These are phyloP conservation scores for Beta vulgaris DNA, from an alignment of 148 eudicot species.

Conservation along the genomic window DNA sequence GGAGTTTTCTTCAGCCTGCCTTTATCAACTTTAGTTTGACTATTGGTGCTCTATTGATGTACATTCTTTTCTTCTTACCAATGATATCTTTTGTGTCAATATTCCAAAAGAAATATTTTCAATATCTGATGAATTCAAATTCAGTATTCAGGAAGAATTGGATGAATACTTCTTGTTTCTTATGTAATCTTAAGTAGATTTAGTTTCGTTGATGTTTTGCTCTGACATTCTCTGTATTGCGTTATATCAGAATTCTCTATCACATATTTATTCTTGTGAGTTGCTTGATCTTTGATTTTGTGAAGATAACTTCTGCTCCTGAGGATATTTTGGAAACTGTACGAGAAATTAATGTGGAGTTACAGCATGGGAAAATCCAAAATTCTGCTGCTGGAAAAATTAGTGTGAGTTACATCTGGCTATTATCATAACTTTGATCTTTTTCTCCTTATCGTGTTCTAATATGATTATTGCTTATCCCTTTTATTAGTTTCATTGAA, in stretches of 20 bases:
- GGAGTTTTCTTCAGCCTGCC: not conserved
- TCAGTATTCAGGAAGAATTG: not conserved
- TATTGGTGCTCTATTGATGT: not conserved
- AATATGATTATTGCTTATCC: not conserved
- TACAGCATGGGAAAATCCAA: conserved; percentile 23
- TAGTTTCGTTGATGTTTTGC: not conserved
- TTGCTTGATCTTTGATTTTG: conserved; percentile 12
- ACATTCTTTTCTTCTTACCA: not conserved
- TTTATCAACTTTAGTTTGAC: not conserved
- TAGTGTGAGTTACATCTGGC: conserved; percentile 28
- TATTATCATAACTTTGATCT: not conserved
- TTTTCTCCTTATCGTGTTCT: not conserved
- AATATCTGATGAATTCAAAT: not conserved
- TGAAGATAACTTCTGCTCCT: conserved; percentile 28
- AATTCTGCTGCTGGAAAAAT: conserved; percentile 13
- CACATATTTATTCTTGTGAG: not conserved
- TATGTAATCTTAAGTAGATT: not conserved
- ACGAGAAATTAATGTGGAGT: conserved; percentile 27
- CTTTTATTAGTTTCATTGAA: not conserved
- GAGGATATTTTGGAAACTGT: conserved; percentile 26
- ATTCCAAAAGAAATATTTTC: not conserved
- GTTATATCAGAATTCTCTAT: not conserved
- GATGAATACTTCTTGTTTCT: not conserved
- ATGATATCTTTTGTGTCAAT: not conserved
- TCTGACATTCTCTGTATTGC: not conserved